Conservation (phyloP, 345 rosid genomes). For the Excoecaria cochinchinensis region DNA sequence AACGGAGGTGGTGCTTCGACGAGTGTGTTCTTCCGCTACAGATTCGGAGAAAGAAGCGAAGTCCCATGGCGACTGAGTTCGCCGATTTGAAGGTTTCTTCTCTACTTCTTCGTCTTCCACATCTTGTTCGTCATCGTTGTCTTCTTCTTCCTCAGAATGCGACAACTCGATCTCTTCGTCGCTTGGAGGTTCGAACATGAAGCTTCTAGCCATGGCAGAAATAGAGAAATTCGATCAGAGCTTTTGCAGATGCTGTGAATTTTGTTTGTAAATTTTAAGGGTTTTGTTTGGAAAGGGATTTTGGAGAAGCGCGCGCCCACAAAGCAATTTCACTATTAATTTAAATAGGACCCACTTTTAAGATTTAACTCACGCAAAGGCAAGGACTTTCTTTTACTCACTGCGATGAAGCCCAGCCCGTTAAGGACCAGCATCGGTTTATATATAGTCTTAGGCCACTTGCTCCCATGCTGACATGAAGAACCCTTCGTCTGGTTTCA, state of each 20-base stretch:
- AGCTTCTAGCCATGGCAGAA: conserved; percentile 44
- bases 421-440: too few species aligned
- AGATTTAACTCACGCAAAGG: too few species aligned
- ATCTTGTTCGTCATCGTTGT: conserved; percentile 15
- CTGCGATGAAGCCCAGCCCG: too few species aligned
- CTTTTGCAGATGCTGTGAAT: neutral
- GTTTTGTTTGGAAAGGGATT: neutral
- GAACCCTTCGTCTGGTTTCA: too few species aligned
- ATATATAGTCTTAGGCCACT: too few species aligned
- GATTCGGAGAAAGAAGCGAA: conserved; percentile 78
- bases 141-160: conserved; percentile 31
- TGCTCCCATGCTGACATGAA: too few species aligned
- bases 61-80: conserved; percentile 84
- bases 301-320: too few species aligned
- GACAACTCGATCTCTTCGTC: conserved; percentile 56
- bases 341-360: too few species aligned
- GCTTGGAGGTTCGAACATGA: conserved; percentile 63
- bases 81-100: conserved; percentile 23
- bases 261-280: neutral
- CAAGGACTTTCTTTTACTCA: too few species aligned
- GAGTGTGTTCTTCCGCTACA: conserved; percentile 87
- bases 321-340: too few species aligned
- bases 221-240: neutral
- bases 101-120: conserved; percentile 31
- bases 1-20: conserved; percentile 84